These are phyloP conservation scores for Arctium lappa DNA, from an alignment of 129 eudicot species.

Conservation along the genomic window DNA sequence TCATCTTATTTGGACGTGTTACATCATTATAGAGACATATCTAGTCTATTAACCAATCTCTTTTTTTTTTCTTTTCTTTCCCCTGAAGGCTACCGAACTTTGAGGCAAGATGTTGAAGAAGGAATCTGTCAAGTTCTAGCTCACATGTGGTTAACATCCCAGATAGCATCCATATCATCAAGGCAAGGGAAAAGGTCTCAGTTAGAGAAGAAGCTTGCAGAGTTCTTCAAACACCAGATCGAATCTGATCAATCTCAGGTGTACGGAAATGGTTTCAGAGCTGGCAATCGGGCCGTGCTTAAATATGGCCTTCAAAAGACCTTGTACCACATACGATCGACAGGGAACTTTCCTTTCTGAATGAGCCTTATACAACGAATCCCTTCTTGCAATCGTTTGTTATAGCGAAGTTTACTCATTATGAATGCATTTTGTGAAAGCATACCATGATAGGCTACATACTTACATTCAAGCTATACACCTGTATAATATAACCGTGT, in stretches of 20 bases:
- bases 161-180: slow-evolving; percentile 44
- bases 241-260: slow-evolving; percentile 66
- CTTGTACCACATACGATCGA: slow-evolving; percentile 59
- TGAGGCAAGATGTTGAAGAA: slow-evolving; percentile 78
- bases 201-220: slow-evolving; percentile 68
- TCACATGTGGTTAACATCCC: slow-evolving; percentile 80
- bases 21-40: background rate
- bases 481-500: background rate
- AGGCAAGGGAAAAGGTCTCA: slow-evolving; percentile 48
- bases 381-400: background rate
- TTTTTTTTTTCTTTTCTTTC: background rate
- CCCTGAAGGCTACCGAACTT: slow-evolving; percentile 52
- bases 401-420: background rate
- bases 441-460: slow-evolving; percentile 11
- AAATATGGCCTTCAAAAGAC: slow-evolving; percentile 77
- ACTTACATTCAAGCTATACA: background rate
- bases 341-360: slow-evolving; percentile 70
- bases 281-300: slow-evolving; percentile 66
- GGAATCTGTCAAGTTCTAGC: slow-evolving; percentile 90
- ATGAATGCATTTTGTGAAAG: slow-evolving; percentile 14
- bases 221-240: slow-evolving; percentile 76
- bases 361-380: background rate
- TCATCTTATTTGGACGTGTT: background rate
- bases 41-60: background rate
- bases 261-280: slow-evolving; percentile 84